Evolutionary conservation across 1,284 basidiomycete genomes (phyloP).

Genomic region (Tausonia pullulans): DNA sequence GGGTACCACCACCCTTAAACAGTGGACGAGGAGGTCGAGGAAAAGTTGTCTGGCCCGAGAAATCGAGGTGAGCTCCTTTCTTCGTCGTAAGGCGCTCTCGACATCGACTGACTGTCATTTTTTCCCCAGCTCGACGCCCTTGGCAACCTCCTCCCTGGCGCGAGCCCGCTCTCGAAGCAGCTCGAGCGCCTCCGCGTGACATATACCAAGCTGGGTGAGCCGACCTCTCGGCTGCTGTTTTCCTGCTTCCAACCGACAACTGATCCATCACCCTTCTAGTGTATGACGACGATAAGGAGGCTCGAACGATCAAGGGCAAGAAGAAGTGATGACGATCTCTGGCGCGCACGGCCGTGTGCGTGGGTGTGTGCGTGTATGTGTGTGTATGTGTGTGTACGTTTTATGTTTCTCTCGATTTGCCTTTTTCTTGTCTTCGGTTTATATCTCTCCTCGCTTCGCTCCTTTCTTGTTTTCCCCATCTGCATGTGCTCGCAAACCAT

Average conservation of each 20-base stretch:
- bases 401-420: not conserved
- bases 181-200: not conserved
- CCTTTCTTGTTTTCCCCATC: not conserved
- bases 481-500: not conserved
- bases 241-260: too few relatives aligned
- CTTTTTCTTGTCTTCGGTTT: not conserved
- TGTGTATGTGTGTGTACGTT: not conserved
- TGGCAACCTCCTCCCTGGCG: conserved; percentile 23
- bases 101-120: not conserved
- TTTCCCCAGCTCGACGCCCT: conserved; percentile 18
- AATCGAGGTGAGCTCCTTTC: too few relatives aligned
- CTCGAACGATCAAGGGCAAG: conserved; percentile 31
- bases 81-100: not conserved
- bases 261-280: too few relatives aligned
- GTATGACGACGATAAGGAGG: too few relatives aligned
- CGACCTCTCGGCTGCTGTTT: conserved; percentile 32
- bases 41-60: conserved; percentile 6
- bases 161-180: conserved; percentile 38
- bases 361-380: not conserved
- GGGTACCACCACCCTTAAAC: not conserved
- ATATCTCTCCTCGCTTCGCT: conserved; percentile 1
- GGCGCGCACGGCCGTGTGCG: conserved; percentile 36
- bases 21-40: too few relatives aligned
- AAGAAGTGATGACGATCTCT: conserved; percentile 29
- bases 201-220: conserved; percentile 27